A percentile compares a stretch with the other conserved stretches of the same genome.
Conservation (phyloP, 306 rosid species). For the Vigna nakashimae region DNA sequence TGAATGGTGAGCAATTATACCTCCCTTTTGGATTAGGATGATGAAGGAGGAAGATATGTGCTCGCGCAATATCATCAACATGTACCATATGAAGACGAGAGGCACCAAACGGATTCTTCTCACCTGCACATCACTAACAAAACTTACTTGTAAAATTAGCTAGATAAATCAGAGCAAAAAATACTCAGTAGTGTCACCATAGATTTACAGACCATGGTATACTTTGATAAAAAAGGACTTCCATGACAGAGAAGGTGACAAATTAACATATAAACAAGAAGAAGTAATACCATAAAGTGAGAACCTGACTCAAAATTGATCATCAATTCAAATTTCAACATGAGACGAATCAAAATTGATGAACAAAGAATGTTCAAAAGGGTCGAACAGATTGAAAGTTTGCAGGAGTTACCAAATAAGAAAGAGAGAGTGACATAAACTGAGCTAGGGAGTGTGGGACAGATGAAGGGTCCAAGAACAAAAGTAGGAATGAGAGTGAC, state of each 20-base stretch:
- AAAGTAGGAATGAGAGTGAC: constrained; percentile 60
- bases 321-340: neutral
- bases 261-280: too few relatives aligned
- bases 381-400: neutral
- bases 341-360: neutral
- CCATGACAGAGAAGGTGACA: too few relatives aligned
- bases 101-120: constrained; percentile 39
- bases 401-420: constrained; percentile 50
- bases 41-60: constrained; percentile 62
- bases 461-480: constrained; percentile 66
- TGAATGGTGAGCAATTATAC: constrained; percentile 62
- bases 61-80: constrained; percentile 62
- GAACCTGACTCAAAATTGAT: neutral
- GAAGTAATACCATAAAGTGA: too few relatives aligned
- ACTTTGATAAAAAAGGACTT: too few relatives aligned
- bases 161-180: too few relatives aligned
- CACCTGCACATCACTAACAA: constrained; percentile 38
- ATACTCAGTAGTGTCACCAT: too few relatives aligned
- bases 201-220: too few relatives aligned
- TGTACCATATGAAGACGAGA: constrained; percentile 52
- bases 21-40: constrained; percentile 59
- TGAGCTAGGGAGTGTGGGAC: constrained; percentile 60
- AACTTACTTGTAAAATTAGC: too few relatives aligned
- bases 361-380: neutral
- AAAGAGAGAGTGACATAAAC: constrained; percentile 40